Conservation (phyloP, 202 grass and related monocot species). For the Zizania palustris region DNA sequence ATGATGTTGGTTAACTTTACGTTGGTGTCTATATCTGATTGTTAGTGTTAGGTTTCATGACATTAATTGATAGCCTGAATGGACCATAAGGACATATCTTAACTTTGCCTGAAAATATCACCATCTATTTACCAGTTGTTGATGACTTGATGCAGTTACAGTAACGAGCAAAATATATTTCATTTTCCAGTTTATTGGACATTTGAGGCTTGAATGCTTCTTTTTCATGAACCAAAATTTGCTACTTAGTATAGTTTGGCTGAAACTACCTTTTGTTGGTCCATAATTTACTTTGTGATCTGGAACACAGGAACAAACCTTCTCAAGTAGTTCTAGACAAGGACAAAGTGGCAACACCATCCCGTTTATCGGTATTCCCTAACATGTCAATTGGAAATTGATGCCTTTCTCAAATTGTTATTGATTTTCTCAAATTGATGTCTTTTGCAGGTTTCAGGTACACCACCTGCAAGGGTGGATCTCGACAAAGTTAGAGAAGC, state of each 20-base stretch:
- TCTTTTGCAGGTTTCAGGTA: constrained; percentile 53
- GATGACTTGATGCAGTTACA: constrained; percentile 9
- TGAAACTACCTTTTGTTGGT: background rate
- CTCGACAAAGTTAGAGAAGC: constrained; percentile 66
- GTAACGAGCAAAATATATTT: background rate
- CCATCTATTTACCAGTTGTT: constrained; percentile 5
- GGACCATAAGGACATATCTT: background rate
- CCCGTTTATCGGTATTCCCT: constrained; percentile 43
- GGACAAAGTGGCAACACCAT: constrained; percentile 45
- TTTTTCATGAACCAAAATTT: background rate
- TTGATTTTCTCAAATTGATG: constrained; percentile 21
- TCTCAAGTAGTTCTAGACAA: constrained; percentile 51
- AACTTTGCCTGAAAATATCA: constrained; percentile 27
- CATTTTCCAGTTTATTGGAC: background rate
- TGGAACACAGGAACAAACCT: constrained; percentile 52
- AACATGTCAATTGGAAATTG: constrained; percentile 25
- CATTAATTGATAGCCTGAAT: constrained; percentile 10
- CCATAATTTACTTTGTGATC: background rate
- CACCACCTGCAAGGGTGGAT: constrained; percentile 49
- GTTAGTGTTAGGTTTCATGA: background rate
- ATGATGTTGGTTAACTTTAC: constrained; percentile 25
- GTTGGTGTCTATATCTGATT: constrained; percentile 9
- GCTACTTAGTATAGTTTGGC: background rate
- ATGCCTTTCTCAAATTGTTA: constrained; percentile 13
- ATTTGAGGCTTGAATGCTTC: background rate